Percentiles rank a stretch among this genome's conserved stretches.
Conservation (phyloP, 2,329 filamentous ascomycete genomes). For the Ophiobolus disseminans region DNA sequence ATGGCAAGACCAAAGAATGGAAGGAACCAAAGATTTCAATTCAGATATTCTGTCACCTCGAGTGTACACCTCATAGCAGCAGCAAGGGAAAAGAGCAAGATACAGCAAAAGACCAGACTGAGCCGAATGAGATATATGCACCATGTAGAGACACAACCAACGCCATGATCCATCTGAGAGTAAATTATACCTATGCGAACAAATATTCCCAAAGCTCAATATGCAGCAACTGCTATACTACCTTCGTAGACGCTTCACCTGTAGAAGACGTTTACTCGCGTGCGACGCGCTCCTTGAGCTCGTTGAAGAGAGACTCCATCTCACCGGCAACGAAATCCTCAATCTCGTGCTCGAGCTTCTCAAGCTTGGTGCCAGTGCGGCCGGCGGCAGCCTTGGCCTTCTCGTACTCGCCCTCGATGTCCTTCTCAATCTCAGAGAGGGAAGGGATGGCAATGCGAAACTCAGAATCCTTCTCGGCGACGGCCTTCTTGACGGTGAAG, state of each 20-base stretch:
- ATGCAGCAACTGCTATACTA: background rate
- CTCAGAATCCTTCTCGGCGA: slow-evolving; percentile 46
- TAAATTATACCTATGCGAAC: background rate
- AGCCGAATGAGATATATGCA: slow-evolving; percentile 21
- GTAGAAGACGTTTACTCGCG: slow-evolving; percentile 33
- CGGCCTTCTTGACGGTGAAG: slow-evolving; percentile 63
- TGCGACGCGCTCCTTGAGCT: slow-evolving; percentile 51
- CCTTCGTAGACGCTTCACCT: background rate
- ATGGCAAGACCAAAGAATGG: too few species aligned
- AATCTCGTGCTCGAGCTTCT: slow-evolving; percentile 54
- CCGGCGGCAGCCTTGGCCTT: slow-evolving; percentile 47
- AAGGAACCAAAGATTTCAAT: too few species aligned
- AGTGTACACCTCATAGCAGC: too few species aligned
- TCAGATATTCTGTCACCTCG: too few species aligned
- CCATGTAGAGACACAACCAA: slow-evolving; percentile 7
- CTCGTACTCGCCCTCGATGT: slow-evolving; percentile 45
- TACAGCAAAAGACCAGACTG: slow-evolving; percentile 10
- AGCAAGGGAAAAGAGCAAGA: background rate
- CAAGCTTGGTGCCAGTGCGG: slow-evolving; percentile 53
- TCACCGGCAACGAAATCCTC: slow-evolving; percentile 58
- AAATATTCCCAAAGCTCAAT: background rate
- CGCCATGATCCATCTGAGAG: background rate
- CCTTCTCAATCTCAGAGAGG: slow-evolving; percentile 45
- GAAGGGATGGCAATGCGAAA: slow-evolving; percentile 48
- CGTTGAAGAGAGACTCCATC: slow-evolving; percentile 63